These are phyloP conservation scores for Pleodorina starrii DNA, from an alignment of 139 green algal species.

Conservation along the genomic window DNA sequence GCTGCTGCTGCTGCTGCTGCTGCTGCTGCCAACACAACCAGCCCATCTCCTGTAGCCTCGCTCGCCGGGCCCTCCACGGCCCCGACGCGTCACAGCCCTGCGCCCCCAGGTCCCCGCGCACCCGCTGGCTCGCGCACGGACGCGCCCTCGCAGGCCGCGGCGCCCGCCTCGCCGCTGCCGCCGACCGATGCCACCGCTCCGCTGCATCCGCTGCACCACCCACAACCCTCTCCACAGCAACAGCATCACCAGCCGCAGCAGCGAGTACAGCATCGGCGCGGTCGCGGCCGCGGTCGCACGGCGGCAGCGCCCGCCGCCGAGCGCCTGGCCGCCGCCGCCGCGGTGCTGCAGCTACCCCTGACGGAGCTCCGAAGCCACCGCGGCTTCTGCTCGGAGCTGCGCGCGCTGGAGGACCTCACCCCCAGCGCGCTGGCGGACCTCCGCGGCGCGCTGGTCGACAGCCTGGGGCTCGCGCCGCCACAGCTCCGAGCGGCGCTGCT, in stretches of 20 bases:
- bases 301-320: neutral
- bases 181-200: neutral
- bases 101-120: too few species aligned
- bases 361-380: neutral
- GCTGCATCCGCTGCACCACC: neutral
- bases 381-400: neutral
- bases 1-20: too few species aligned
- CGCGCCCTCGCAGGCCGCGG: too few species aligned
- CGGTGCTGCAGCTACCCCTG: neutral
- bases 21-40: too few species aligned
- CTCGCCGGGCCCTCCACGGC: too few species aligned
- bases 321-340: neutral
- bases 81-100: too few species aligned
- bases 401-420: neutral
- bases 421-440: neutral
- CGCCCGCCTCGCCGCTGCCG: too few species aligned
- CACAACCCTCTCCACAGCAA: neutral
- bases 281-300: neutral
- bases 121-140: too few species aligned
- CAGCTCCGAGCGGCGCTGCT: neutral
- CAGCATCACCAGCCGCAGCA: neutral
- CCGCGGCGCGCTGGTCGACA: neutral
- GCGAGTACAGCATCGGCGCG: neutral
- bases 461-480: neutral
- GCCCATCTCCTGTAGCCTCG: too few species aligned